A percentile compares a stretch with the other conserved stretches of the same genome.
Conservation (phyloP, 805 yeast species). For the Saccharomycopsis sp. region DNA sequence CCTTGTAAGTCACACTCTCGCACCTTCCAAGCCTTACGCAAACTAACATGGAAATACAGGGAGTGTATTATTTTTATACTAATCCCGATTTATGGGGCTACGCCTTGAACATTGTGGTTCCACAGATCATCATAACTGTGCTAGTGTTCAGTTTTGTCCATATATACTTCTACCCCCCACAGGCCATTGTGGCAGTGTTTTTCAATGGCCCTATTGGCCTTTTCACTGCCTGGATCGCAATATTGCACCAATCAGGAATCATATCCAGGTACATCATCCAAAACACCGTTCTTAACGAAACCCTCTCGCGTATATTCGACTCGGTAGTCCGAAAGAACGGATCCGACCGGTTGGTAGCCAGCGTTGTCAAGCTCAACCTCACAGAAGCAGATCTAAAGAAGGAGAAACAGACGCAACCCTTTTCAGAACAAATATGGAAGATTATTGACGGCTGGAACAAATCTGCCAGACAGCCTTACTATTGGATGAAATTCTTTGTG, state of each 20-base stretch:
- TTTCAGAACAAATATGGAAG: background rate
- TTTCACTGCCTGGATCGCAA: slow-evolving; percentile 21
- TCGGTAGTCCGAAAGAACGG: slow-evolving; percentile 14
- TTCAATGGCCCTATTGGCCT: slow-evolving; percentile 23
- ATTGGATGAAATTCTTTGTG: slow-evolving; percentile 14
- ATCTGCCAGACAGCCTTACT: slow-evolving; percentile 11
- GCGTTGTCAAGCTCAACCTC: background rate
- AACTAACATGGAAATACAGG: slow-evolving; percentile 5
- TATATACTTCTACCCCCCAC: slow-evolving; percentile 21
- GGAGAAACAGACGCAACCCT: slow-evolving; percentile 1
- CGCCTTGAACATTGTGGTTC: slow-evolving; percentile 18
- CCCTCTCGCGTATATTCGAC: slow-evolving; percentile 29
- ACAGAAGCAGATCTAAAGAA: background rate
- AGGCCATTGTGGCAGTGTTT: slow-evolving; percentile 21
- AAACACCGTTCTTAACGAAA: slow-evolving; percentile 28
- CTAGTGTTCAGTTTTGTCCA: slow-evolving; percentile 16
- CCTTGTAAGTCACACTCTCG: slow-evolving; percentile 6
- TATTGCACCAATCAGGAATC: slow-evolving; percentile 29
- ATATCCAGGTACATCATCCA: slow-evolving; percentile 28
- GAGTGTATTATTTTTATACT: slow-evolving; percentile 14
- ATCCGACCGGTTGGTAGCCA: slow-evolving; percentile 5
- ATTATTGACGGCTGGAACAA: slow-evolving; percentile 6
- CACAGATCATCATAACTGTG: slow-evolving; percentile 21
- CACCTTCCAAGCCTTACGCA: background rate
- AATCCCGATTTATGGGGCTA: slow-evolving; percentile 17